Conservation (phyloP, 352 stramenopile genomes). For the Phytopythium montanum region DNA sequence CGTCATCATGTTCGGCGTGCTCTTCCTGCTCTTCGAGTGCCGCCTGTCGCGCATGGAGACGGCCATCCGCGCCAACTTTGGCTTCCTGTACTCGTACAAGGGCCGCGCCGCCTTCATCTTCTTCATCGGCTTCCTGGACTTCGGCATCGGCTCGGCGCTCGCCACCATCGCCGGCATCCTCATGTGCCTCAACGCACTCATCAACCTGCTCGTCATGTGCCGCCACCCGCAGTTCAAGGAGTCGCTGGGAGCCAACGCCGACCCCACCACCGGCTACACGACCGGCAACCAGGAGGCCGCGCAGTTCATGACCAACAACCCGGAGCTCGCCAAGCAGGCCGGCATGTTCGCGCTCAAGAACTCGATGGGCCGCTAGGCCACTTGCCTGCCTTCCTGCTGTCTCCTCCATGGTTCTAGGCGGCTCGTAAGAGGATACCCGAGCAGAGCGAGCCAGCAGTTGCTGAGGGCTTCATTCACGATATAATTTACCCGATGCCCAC, state of each 20-base stretch:
- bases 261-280: conserved; percentile 78
- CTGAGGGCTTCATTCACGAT: too few relatives aligned
- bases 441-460: too few relatives aligned
- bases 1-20: conserved; percentile 86
- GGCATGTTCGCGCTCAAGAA: conserved; percentile 76
- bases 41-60: conserved; percentile 84
- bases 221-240: conserved; percentile 85
- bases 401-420: neutral
- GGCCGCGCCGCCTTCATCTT: conserved; percentile 85
- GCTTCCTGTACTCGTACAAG: conserved; percentile 88
- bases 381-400: neutral
- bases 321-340: conserved; percentile 67
- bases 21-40: conserved; percentile 87
- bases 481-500: too few relatives aligned
- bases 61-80: conserved; percentile 81
- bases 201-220: conserved; percentile 87
- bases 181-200: conserved; percentile 86
- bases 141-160: conserved; percentile 81
- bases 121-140: conserved; percentile 88
- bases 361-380: conserved; percentile 16
- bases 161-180: conserved; percentile 68
- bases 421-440: too few relatives aligned
- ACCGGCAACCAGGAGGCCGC: conserved; percentile 79
- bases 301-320: conserved; percentile 81
- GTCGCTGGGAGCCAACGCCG: conserved; percentile 59